These are phyloP conservation scores for Knoxdaviesia capensis DNA, from an alignment of 2,329 filamentous ascomycete species.

Conservation along the genomic window DNA sequence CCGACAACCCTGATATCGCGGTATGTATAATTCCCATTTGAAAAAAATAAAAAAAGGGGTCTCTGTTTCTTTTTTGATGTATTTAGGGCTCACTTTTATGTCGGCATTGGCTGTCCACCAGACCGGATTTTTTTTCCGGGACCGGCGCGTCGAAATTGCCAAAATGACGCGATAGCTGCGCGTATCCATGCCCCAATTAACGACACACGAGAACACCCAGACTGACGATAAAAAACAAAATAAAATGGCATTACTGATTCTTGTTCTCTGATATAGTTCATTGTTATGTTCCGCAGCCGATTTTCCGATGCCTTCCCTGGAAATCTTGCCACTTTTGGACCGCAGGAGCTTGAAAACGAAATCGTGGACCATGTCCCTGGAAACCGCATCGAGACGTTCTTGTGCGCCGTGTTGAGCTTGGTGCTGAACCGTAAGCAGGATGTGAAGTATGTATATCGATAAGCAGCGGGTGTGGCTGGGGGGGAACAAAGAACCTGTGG, in stretches of 20 bases:
- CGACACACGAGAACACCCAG: too few relatives aligned
- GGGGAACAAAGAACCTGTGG: too few relatives aligned
- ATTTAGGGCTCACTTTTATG: too few relatives aligned
- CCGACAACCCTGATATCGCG: constrained; percentile 80
- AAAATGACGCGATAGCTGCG: too few relatives aligned
- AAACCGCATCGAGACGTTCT: constrained; percentile 66
- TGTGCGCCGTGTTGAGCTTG: constrained; percentile 75
- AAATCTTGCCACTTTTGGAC: constrained; percentile 74
- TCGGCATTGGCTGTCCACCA: too few relatives aligned
- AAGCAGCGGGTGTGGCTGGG: too few relatives aligned
- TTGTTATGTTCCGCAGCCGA: constrained; percentile 92
- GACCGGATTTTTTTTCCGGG: too few relatives aligned
- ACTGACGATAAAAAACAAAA: too few relatives aligned
- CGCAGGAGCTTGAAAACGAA: constrained; percentile 84
- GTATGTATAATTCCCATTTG: constrained; percentile 37
- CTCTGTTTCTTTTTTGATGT: constrained; percentile 1
- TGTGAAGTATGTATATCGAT: constrained; percentile 54
- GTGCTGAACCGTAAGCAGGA: constrained; percentile 95
- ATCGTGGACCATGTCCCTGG: constrained; percentile 60
- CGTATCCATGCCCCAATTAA: too few relatives aligned
- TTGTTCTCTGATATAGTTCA: constrained; percentile 42
- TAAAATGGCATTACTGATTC: constrained; percentile 10
- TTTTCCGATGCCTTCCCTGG: constrained; percentile 81
- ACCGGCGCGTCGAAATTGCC: too few relatives aligned
- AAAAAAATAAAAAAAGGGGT: too few relatives aligned